Evolutionary conservation across 352 stramenopile genomes (phyloP).

Genomic region (Salisapilia sapeloensis): DNA sequence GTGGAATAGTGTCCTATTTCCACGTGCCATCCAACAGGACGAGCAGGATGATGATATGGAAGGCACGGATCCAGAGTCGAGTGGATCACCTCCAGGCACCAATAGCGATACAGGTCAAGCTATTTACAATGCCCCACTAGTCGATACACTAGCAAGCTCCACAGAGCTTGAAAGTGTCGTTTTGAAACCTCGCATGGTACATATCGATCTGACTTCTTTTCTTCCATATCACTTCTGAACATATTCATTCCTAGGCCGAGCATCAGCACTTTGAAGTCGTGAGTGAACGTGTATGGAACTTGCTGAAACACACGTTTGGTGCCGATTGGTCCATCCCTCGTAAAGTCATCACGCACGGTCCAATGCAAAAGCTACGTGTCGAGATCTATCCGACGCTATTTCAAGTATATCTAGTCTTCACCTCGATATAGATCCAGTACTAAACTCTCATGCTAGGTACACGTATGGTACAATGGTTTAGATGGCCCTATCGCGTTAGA

Average conservation of each 20-base stretch:
- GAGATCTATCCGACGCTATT: constrained; percentile 60
- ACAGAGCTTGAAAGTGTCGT: too few species aligned
- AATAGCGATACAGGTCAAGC: too few species aligned
- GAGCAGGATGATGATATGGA: not conserved
- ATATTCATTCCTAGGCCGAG: constrained; percentile 30
- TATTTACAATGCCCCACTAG: too few species aligned
- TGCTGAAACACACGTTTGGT: constrained; percentile 34
- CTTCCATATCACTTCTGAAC: too few species aligned
- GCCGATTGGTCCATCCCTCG: constrained; percentile 60
- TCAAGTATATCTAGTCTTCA: constrained; percentile 12
- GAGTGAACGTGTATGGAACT: constrained; percentile 52
- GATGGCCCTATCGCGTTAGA: constrained; percentile 8
- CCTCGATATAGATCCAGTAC: too few species aligned
- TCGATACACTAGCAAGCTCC: too few species aligned
- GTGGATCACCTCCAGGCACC: not conserved
- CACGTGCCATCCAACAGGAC: not conserved
- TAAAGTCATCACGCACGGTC: constrained; percentile 26
- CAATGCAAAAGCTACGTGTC: constrained; percentile 18
- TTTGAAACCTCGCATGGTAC: too few species aligned
- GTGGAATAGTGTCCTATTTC: constrained; percentile 19
- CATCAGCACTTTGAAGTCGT: constrained; percentile 41
- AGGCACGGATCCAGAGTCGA: too few species aligned
- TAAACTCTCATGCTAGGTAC: constrained; percentile 9
- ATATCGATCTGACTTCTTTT: too few species aligned
- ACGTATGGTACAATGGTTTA: constrained; percentile 18